Evolutionary conservation across 2,329 filamentous ascomycete genomes (phyloP).

Genomic region (Penicillium sp.): DNA sequence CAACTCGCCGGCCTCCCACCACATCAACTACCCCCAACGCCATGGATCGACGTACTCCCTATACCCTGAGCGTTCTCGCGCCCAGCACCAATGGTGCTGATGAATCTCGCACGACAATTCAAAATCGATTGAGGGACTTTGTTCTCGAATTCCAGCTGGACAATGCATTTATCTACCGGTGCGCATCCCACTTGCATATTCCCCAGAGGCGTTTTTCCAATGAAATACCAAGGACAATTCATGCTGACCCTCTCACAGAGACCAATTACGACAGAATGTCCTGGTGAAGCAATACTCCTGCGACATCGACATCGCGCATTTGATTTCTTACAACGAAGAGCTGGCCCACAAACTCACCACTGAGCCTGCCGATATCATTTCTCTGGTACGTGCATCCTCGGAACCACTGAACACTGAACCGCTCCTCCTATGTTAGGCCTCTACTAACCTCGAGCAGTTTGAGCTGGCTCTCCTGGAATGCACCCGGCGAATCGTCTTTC

Average conservation of each 20-base stretch:
- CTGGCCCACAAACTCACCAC: constrained; percentile 86
- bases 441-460: constrained; percentile 64
- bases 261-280: constrained; percentile 93
- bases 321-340: constrained; percentile 96
- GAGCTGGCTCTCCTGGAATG: constrained; percentile 88
- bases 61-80: constrained; percentile 80
- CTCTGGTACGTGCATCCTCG: constrained; percentile 67
- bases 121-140: constrained; percentile 83
- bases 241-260: constrained; percentile 58
- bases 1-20: constrained; percentile 16
- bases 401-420: background rate
- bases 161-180: constrained; percentile 95
- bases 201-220: background rate
- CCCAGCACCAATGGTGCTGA: constrained; percentile 67
- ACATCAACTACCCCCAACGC: constrained; percentile 26
- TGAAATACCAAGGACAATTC: background rate
- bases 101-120: constrained; percentile 72
- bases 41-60: constrained; percentile 90
- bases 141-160: constrained; percentile 92
- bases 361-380: constrained; percentile 90
- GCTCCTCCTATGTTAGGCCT: background rate
- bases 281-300: constrained; percentile 93
- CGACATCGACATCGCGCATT: constrained; percentile 91
- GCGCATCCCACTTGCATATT: constrained; percentile 27
- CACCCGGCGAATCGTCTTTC: constrained; percentile 91